Evolutionary conservation across 2,329 filamentous ascomycete species (phyloP).

Genomic region (Stachybotrys echinatus): DNA sequence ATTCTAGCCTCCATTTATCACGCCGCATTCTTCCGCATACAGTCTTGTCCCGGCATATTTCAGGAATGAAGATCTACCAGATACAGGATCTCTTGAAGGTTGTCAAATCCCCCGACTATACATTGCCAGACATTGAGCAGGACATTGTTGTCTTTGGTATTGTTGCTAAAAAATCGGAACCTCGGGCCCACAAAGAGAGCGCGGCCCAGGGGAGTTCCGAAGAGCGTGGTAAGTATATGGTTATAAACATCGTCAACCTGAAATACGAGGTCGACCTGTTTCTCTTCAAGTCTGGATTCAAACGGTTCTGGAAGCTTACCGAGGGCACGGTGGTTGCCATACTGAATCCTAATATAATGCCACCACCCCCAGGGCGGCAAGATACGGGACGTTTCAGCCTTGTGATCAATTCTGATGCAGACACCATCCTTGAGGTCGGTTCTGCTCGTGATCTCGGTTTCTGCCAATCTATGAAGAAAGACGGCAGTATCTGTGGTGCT

Average conservation of each 20-base stretch:
- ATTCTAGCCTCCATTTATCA: slow-evolving; percentile 78
- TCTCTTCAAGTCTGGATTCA: slow-evolving; percentile 85
- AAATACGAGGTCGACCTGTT: slow-evolving; percentile 89
- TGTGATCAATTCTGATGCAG: slow-evolving; percentile 77
- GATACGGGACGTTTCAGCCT: slow-evolving; percentile 83
- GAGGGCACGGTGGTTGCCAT: slow-evolving; percentile 90
- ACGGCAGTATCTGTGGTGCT: slow-evolving; percentile 70
- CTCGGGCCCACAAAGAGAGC: slow-evolving; percentile 52
- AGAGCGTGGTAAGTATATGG: slow-evolving; percentile 83
- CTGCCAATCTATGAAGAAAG: slow-evolving; percentile 79
- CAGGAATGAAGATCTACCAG: slow-evolving; percentile 69
- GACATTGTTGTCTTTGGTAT: slow-evolving; percentile 89
- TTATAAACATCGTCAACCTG: slow-evolving; percentile 79
- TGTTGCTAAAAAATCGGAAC: slow-evolving; percentile 82
- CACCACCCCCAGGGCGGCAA: slow-evolving; percentile 67
- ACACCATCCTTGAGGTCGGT: slow-evolving; percentile 87
- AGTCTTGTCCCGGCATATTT: slow-evolving; percentile 71
- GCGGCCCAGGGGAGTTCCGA: slow-evolving; percentile 40
- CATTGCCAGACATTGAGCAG: slow-evolving; percentile 74
- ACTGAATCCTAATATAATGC: slow-evolving; percentile 86
- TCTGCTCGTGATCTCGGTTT: slow-evolving; percentile 79
- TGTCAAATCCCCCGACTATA: slow-evolving; percentile 78
- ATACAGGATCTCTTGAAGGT: slow-evolving; percentile 76
- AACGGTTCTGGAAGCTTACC: slow-evolving; percentile 88
- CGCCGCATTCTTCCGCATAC: slow-evolving; percentile 78